A percentile compares a stretch with the other conserved stretches of the same genome.
phyloP scores from a whole-genome alignment of 345 rosid species.

The Eutrema heterophyllum region DNA sequence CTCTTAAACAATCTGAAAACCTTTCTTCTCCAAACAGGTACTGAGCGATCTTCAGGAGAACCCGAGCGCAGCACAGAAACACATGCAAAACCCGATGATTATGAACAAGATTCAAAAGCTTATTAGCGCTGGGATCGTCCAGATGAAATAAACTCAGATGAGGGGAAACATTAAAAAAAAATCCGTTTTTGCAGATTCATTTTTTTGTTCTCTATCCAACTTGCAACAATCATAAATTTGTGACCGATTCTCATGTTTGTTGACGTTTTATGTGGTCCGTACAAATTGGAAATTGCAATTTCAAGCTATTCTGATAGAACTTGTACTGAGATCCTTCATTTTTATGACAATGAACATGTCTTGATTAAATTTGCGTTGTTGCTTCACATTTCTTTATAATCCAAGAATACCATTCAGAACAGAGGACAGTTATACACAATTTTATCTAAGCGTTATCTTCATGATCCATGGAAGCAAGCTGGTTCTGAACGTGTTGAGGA shows the following conservation, averaged over 20 bases:
- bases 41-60: constrained; percentile 82
- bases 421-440: too few relatives aligned
- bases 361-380: not conserved
- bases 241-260: not conserved
- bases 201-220: not conserved
- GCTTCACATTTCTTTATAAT: not conserved
- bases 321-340: not conserved
- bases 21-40: constrained; percentile 42
- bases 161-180: not conserved
- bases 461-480: not conserved
- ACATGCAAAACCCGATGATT: constrained; percentile 82
- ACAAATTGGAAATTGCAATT: not conserved
- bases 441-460: not conserved
- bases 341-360: not conserved
- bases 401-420: too few relatives aligned
- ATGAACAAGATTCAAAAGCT: constrained; percentile 90
- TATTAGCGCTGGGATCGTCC: constrained; percentile 80
- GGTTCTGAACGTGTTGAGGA: not conserved
- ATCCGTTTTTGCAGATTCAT: not conserved
- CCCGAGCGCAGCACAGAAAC: constrained; percentile 79
- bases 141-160: constrained; percentile 40
- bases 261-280: too few relatives aligned
- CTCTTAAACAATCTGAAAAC: not conserved
- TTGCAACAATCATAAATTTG: not conserved
- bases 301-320: not conserved